These are phyloP conservation scores for Mucor saturninus DNA, from an alignment of 371 early-diverging fungal genomes.

Conservation along the genomic window DNA sequence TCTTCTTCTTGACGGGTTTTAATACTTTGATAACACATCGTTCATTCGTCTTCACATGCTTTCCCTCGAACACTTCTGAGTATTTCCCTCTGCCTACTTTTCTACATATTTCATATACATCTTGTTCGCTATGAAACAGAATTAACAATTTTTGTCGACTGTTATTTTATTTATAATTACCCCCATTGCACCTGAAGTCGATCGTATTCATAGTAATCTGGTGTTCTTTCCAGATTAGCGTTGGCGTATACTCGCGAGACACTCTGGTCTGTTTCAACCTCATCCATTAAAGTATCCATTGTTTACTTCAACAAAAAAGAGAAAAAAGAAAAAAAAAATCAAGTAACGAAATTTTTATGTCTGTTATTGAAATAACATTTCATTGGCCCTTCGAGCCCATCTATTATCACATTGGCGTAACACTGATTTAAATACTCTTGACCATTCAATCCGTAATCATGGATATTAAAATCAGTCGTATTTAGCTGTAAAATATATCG, in stretches of 20 bases:
- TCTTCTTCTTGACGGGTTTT: conserved; percentile 99
- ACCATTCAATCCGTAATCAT: no score
- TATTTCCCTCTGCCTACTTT: conserved; percentile 99
- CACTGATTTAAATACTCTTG: no score
- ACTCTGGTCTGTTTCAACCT: background rate
- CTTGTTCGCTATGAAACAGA: conserved; percentile 49
- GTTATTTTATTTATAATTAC: conserved; percentile 9
- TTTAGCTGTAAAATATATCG: no score
- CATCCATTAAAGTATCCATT: conserved; percentile 4
- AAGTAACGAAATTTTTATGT: background rate
- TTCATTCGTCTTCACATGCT: conserved; percentile 73
- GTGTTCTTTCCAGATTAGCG: conserved; percentile 17
- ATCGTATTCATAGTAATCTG: conserved; percentile 33
- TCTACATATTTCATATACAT: conserved; percentile 95
- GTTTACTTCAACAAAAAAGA: background rate
- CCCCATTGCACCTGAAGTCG: conserved; percentile 27
- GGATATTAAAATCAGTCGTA: no score
- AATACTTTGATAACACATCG: conserved; percentile 99
- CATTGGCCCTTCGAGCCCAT: no score
- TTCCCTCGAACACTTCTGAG: conserved; percentile 99
- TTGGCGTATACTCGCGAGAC: conserved; percentile 24
- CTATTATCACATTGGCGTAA: no score
- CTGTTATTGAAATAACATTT: background rate
- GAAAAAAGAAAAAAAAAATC: background rate
- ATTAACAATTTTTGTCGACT: background rate